Conservation (phyloP, 2,329 filamentous ascomycete genomes). For the Scytalidium lignicola region DNA sequence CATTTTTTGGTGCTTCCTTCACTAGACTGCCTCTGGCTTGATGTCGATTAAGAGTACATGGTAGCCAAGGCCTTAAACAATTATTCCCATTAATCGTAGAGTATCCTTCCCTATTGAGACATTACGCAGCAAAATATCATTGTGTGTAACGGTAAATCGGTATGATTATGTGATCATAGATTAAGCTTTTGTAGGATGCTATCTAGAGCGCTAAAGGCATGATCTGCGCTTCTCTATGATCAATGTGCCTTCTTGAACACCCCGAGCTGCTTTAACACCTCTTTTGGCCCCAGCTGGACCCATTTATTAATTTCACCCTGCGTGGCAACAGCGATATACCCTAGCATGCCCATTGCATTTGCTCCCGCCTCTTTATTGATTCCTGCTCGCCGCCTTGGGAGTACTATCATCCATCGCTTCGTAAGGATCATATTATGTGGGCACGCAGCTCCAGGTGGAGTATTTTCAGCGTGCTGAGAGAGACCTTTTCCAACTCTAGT, state of each 20-base stretch:
- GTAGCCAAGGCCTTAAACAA: no score
- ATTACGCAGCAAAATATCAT: no score
- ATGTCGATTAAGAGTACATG: no score
- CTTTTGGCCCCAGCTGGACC: conserved; percentile 30
- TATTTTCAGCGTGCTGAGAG: conserved; percentile 3
- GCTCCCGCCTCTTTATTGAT: conserved; percentile 32
- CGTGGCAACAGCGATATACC: conserved; percentile 34
- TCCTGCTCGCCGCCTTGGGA: conserved; percentile 35
- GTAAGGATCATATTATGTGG: conserved; percentile 43
- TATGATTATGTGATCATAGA: no score
- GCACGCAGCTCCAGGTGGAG: conserved; percentile 10
- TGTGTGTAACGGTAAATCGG: no score
- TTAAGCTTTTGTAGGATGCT: no score
- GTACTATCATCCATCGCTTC: conserved; percentile 39
- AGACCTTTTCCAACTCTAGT: conserved; percentile 1
- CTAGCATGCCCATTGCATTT: conserved; percentile 44
- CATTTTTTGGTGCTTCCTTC: no score
- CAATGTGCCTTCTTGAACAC: conserved; percentile 18
- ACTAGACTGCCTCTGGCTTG: no score
- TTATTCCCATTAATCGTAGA: no score
- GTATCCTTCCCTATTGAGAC: no score
- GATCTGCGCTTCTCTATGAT: no score
- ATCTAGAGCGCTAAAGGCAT: no score
- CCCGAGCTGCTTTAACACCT: conserved; percentile 33
- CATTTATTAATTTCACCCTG: conserved; percentile 32